phyloP scores from a whole-genome alignment of 2,329 filamentous ascomycete species.

The Chrysoporthe deuterocubensis region DNA sequence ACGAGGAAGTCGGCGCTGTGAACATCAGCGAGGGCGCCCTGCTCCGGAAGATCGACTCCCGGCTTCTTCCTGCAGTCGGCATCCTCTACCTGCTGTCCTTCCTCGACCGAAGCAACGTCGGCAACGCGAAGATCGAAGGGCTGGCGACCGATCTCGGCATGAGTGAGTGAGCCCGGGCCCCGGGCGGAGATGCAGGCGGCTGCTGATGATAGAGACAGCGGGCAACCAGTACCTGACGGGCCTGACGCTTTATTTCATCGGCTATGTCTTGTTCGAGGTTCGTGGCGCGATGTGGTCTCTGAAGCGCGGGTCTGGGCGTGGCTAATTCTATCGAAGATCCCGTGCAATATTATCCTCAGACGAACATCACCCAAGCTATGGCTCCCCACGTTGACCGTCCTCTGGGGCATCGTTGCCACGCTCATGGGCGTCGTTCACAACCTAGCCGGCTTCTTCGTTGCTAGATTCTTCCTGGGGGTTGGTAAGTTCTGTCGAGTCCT shows the following conservation, averaged over 20 bases:
- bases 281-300: constrained; percentile 5
- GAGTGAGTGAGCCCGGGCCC: constrained; percentile 44
- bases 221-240: constrained; percentile 68
- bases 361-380: constrained; percentile 60
- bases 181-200: neutral
- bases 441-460: constrained; percentile 54
- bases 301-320: neutral
- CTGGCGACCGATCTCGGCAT: constrained; percentile 56
- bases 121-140: constrained; percentile 62
- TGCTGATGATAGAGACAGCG: constrained; percentile 38
- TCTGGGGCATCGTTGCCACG: constrained; percentile 60
- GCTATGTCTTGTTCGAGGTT: constrained; percentile 62
- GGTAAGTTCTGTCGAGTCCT: constrained; percentile 43
- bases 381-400: constrained; percentile 60
- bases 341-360: constrained; percentile 66
- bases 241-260: constrained; percentile 68
- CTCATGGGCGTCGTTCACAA: constrained; percentile 54
- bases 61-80: constrained; percentile 57
- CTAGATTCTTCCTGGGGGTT: constrained; percentile 60
- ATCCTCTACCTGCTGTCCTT: constrained; percentile 61
- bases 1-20: constrained; percentile 17
- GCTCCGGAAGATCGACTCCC: constrained; percentile 59
- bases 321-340: constrained; percentile 45
- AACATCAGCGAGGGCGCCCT: constrained; percentile 59
- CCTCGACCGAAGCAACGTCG: constrained; percentile 62